A percentile compares a stretch with the other conserved stretches of the same genome.
These are phyloP conservation scores for Candida schatavii DNA, from an alignment of 805 yeast genomes.

Conservation along the genomic window DNA sequence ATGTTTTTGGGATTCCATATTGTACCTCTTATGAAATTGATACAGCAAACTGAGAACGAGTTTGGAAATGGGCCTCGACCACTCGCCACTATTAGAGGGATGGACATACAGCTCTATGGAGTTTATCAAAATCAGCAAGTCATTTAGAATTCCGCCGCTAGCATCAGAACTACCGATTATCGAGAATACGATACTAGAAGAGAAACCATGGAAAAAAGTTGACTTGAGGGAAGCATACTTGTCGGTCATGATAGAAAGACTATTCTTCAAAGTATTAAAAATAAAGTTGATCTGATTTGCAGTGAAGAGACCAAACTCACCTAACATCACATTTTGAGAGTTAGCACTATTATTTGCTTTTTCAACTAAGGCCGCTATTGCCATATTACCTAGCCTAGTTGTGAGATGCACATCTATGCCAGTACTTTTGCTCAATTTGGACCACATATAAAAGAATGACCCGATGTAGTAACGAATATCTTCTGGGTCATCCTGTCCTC, in stretches of 20 bases:
- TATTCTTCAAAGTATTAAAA: conserved; percentile 51
- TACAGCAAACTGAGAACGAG: conserved; percentile 59
- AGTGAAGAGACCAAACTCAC: conserved; percentile 62
- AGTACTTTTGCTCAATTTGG: conserved; percentile 44
- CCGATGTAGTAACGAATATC: conserved; percentile 60
- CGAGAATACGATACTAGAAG: conserved; percentile 55
- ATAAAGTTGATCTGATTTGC: conserved; percentile 58
- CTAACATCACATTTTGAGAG: conserved; percentile 25
- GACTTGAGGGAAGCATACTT: conserved; percentile 44
- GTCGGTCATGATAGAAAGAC: conserved; percentile 46
- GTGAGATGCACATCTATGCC: conserved; percentile 60
- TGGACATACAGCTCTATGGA: conserved; percentile 80
- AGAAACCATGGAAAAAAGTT: conserved; percentile 41
- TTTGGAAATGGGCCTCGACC: conserved; percentile 72
- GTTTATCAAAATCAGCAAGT: conserved; percentile 54
- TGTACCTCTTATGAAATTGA: conserved; percentile 57
- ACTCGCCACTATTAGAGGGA: conserved; percentile 90
- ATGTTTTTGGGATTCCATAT: conserved; percentile 44
- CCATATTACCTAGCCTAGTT: conserved; percentile 59
- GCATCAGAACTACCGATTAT: conserved; percentile 44
- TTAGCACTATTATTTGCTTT: conserved; percentile 17
- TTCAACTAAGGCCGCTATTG: conserved; percentile 45
- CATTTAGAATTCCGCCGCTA: conserved; percentile 46
- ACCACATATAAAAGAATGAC: conserved; percentile 71
- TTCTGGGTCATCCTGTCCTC: conserved; percentile 24